phyloP scores from a whole-genome alignment of 768 basidiomycete species.

The Cyclocybe aegerita region DNA sequence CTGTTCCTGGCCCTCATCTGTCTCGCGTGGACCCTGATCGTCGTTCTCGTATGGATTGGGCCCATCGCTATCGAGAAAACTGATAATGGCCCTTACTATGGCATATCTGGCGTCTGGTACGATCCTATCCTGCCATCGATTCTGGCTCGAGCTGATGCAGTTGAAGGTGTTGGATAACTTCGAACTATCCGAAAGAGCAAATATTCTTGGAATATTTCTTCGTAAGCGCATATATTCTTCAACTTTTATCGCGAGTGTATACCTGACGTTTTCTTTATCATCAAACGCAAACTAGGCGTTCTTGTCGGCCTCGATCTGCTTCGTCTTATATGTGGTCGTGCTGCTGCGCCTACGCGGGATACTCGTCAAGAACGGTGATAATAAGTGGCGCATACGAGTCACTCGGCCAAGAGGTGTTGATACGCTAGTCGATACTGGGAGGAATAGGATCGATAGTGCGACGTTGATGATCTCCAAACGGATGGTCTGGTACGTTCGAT shows the following conservation, averaged over 20 bases:
- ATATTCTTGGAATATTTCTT: slow-evolving; percentile 44
- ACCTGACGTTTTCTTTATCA: neutral
- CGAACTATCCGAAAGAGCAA: slow-evolving; percentile 35
- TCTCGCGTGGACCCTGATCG: slow-evolving; percentile 34
- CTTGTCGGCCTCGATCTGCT: slow-evolving; percentile 9
- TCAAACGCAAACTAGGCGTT: slow-evolving; percentile 3
- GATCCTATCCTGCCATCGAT: neutral
- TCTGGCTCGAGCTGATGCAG: neutral
- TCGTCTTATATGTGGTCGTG: slow-evolving; percentile 9
- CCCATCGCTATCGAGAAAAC: slow-evolving; percentile 32
- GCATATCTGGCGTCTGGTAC: slow-evolving; percentile 43
- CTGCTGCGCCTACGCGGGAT: slow-evolving; percentile 15
- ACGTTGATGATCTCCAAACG: slow-evolving; percentile 10
- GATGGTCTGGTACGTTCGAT: slow-evolving; percentile 8
- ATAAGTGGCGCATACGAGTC: slow-evolving; percentile 9
- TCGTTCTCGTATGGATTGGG: slow-evolving; percentile 33
- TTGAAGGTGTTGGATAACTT: slow-evolving; percentile 42
- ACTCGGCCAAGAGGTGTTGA: slow-evolving; percentile 1
- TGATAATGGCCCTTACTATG: slow-evolving; percentile 40
- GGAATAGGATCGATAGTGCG: slow-evolving; percentile 3
- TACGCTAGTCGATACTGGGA: slow-evolving; percentile 2
- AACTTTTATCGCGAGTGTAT: neutral
- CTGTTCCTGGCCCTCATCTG: slow-evolving; percentile 26
- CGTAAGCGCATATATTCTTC: slow-evolving; percentile 23
- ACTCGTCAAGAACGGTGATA: slow-evolving; percentile 8